These are phyloP conservation scores for Opeltia flavorubescens DNA, from an alignment of 495 filamentous ascomycete species.

Conservation along the genomic window DNA sequence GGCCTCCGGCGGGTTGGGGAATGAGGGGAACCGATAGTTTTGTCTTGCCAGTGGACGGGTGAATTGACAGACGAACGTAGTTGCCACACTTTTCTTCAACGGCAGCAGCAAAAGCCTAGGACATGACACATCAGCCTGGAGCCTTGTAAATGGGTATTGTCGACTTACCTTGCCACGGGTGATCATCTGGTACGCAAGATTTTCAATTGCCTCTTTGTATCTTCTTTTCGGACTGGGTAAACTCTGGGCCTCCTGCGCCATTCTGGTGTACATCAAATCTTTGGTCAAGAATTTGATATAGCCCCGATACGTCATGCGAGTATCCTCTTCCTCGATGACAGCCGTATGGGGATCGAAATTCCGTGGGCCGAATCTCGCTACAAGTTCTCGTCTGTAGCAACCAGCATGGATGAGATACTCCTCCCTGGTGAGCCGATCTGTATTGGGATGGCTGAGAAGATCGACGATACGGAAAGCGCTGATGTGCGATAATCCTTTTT, in stretches of 20 bases:
- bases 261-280: conserved; percentile 29
- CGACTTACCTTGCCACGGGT: conserved; percentile 30
- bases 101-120: conserved; percentile 21
- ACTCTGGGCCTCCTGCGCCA: conserved; percentile 21
- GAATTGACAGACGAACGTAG: conserved; percentile 30
- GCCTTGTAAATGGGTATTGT: too few relatives aligned
- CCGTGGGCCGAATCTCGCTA: conserved; percentile 21
- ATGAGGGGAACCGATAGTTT: conserved; percentile 28
- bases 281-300: conserved; percentile 33
- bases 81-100: conserved; percentile 18
- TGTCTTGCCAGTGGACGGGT: conserved; percentile 25
- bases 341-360: conserved; percentile 22
- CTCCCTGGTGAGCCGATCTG: conserved; percentile 25
- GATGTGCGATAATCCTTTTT: conserved; percentile 22
- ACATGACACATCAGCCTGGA: conserved; percentile 22
- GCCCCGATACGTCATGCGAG: conserved; percentile 32
- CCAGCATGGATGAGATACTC: conserved; percentile 29
- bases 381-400: conserved; percentile 24
- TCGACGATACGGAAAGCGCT: conserved; percentile 27
- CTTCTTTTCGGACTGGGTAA: conserved; percentile 22
- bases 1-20: conserved; percentile 11
- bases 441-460: conserved; percentile 22
- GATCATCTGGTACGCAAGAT: conserved; percentile 34
- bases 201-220: conserved; percentile 28
- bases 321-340: conserved; percentile 27